Percentiles rank a stretch among this genome's conserved stretches.
phyloP scores from a whole-genome alignment of 306 rosid species.

The Carpinus fangiana region DNA sequence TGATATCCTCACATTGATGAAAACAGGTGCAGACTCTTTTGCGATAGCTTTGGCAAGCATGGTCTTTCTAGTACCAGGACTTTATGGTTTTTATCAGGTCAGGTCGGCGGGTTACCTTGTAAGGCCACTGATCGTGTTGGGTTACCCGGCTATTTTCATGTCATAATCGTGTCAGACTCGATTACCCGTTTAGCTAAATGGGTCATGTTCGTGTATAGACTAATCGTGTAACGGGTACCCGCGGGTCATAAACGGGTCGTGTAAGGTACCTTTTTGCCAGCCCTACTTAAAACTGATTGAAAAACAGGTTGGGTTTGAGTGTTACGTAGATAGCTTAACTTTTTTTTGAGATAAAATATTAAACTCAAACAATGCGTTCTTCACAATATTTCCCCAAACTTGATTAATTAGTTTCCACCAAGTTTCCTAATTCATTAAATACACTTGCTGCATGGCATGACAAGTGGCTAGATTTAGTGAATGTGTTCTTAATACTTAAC shows the following conservation, averaged over 20 bases:
- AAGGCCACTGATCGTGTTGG: too few relatives aligned
- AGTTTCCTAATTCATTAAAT: background rate
- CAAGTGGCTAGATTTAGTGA: background rate
- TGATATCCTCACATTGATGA: constrained; percentile 86
- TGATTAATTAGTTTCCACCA: background rate
- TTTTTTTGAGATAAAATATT: background rate
- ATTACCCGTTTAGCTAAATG: too few relatives aligned
- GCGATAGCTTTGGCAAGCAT: constrained; percentile 99
- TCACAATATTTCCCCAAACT: too few relatives aligned
- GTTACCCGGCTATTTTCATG: too few relatives aligned
- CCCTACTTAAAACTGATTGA: background rate
- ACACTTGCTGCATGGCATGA: background rate
- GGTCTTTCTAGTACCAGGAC: constrained; percentile 97
- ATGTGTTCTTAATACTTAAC: background rate
- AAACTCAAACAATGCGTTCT: background rate
- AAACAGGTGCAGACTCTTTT: constrained; percentile 92
- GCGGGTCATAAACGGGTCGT: too few relatives aligned
- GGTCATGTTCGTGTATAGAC: too few relatives aligned
- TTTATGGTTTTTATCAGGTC: too few relatives aligned
- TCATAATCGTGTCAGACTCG: too few relatives aligned
- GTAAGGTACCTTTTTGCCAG: too few relatives aligned
- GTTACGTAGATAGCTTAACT: background rate
- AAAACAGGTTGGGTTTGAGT: background rate
- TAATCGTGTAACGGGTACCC: too few relatives aligned
- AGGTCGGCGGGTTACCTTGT: too few relatives aligned